A percentile compares a stretch with the other conserved stretches of the same genome.
phyloP scores from a whole-genome alignment of 2,329 filamentous ascomycete genomes.

The Byssothecium circinans region DNA sequence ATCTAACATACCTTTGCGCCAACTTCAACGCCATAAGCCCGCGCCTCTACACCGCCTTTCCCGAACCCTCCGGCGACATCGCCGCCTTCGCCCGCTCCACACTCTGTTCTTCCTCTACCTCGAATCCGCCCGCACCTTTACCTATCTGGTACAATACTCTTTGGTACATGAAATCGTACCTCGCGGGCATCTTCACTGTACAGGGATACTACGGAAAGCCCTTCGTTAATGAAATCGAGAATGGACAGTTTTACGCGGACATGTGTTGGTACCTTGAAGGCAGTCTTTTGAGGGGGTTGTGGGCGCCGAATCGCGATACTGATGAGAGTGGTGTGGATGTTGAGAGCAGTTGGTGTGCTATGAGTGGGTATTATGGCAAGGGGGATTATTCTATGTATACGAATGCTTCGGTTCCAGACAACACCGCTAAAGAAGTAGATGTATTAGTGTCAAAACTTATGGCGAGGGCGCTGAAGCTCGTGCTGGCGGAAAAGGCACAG shows the following conservation, averaged over 20 bases:
- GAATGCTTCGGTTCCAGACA: conserved; percentile 4
- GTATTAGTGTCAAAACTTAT: conserved; percentile 4
- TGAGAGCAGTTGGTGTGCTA: conserved; percentile 8
- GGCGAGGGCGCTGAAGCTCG: conserved; percentile 5
- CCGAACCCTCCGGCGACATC: conserved; percentile 7
- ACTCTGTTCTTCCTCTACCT: conserved; percentile 6
- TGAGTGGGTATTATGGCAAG: conserved; percentile 7
- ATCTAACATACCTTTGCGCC: conserved; percentile 9
- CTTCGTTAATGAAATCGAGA: background rate
- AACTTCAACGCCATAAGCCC: conserved; percentile 5
- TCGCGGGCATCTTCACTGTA: conserved; percentile 5
- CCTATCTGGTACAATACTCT: conserved; percentile 3
- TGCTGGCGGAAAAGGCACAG: conserved; percentile 3
- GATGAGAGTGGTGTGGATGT: conserved; percentile 9
- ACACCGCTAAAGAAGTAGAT: conserved; percentile 1
- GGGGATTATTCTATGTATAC: conserved; percentile 7
- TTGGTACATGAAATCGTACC: conserved; percentile 9
- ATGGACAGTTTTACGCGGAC: conserved; percentile 3
- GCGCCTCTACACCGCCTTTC: conserved; percentile 9
- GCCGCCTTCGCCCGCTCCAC: conserved; percentile 6
- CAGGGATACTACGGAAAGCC: conserved; percentile 5
- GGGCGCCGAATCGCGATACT: conserved; percentile 8
- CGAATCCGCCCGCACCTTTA: background rate
- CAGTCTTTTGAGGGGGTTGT: conserved; percentile 7
- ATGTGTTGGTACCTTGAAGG: conserved; percentile 13